Evolutionary conservation across 2,329 filamentous ascomycete species (phyloP).

Genomic region (Ophiognomonia clavigignenti-juglandacearum): DNA sequence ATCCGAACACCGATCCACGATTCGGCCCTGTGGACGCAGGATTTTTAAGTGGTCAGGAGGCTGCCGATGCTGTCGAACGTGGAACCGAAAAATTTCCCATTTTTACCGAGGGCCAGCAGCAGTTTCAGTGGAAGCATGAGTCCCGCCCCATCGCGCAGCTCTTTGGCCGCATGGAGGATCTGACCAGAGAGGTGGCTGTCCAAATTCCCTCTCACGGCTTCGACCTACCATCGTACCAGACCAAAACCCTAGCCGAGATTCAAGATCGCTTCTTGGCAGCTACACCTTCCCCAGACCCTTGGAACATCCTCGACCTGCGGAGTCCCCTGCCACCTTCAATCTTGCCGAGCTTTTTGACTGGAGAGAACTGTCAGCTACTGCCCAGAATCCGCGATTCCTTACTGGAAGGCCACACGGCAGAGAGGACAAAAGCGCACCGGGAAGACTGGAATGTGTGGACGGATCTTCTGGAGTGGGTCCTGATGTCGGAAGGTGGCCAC

Average conservation of each 20-base stretch:
- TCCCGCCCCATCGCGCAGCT: conserved; percentile 22
- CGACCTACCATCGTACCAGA: conserved; percentile 21
- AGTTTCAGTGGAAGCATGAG: conserved; percentile 20
- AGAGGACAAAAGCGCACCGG: conserved; percentile 22
- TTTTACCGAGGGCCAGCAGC: conserved; percentile 22
- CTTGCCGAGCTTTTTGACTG: conserved; percentile 22
- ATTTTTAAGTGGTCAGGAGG: conserved; percentile 11
- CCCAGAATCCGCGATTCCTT: conserved; percentile 23
- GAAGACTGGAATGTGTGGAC: conserved; percentile 29
- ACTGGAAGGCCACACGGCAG: conserved; percentile 32
- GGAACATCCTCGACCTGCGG: conserved; percentile 26
- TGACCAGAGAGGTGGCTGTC: conserved; percentile 22
- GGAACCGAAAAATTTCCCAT: conserved; percentile 17
- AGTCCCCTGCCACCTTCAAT: conserved; percentile 23
- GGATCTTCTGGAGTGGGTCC: conserved; percentile 27
- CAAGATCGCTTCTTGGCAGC: conserved; percentile 19
- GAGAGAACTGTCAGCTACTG: conserved; percentile 26
- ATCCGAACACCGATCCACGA: conserved; percentile 13
- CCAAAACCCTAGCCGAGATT: conserved; percentile 18
- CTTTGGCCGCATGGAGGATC: conserved; percentile 24
- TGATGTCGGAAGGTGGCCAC: conserved; percentile 29
- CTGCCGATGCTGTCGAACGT: conserved; percentile 8
- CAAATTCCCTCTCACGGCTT: conserved; percentile 24
- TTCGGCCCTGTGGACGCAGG: conserved; percentile 14
- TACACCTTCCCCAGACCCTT: conserved; percentile 18